Evolutionary conservation across 805 yeast species (phyloP).

Genomic region (Yarrowia divulgata): DNA sequence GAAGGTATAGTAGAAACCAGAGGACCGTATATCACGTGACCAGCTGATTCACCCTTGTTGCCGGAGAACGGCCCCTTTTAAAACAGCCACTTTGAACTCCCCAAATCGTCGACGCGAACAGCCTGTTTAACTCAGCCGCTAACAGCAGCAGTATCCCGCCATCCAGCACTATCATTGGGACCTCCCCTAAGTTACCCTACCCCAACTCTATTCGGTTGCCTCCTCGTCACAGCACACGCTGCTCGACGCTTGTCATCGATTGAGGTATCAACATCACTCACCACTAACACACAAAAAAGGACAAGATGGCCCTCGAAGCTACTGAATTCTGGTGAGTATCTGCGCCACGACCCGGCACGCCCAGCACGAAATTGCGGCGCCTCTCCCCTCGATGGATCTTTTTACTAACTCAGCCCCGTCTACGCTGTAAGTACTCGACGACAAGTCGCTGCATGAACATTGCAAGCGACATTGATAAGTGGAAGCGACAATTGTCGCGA

Average conservation of each 20-base stretch:
- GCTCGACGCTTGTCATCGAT: slow-evolving; percentile 38
- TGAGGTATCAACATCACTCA: slow-evolving; percentile 37
- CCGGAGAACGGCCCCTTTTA: too few relatives aligned
- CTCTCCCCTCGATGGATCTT: background rate
- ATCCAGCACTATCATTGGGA: slow-evolving; percentile 25
- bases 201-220: slow-evolving; percentile 32
- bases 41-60: too few relatives aligned
- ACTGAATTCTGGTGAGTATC: slow-evolving; percentile 40
- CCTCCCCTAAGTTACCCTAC: slow-evolving; percentile 35
- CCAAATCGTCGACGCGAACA: background rate
- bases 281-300: slow-evolving; percentile 38
- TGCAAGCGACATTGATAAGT: slow-evolving; percentile 4
- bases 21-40: too few relatives aligned
- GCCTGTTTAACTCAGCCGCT: slow-evolving; percentile 2
- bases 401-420: slow-evolving; percentile 61
- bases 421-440: slow-evolving; percentile 60
- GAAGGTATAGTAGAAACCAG: too few relatives aligned
- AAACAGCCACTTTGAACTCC: too few relatives aligned
- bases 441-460: slow-evolving; percentile 33
- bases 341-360: background rate
- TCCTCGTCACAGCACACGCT: slow-evolving; percentile 37
- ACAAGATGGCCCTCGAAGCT: slow-evolving; percentile 38
- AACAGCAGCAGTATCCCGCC: background rate
- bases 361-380: background rate
- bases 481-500: slow-evolving; percentile 8